Evolutionary conservation across 192 early-diverging fungal species (phyloP), one percentile per base, ranked within the genome.

Genomic region (Paraglomus occultum): DNA sequence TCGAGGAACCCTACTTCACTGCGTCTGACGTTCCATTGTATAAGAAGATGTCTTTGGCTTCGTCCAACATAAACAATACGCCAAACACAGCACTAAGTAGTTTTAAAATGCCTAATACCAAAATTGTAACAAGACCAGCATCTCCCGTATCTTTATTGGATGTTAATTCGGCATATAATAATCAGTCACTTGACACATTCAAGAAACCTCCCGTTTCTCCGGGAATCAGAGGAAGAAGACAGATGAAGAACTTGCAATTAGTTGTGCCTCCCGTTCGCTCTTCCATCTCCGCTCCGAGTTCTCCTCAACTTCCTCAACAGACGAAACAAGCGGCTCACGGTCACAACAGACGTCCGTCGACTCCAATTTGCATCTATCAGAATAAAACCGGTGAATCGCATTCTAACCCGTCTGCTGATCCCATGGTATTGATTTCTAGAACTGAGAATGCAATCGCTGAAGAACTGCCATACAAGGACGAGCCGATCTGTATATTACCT

Each of bases 401-500:
- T 17, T 51, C 49, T 18, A 17, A 39, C 52, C 12, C 6, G 39
- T 48, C 39, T 38, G 59, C 49, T n/a, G 64, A 66, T 39, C 64
- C 64, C 14, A 66, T 51, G 49, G 50, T 17, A 66, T 52, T 66
- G 42, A 66, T 66, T 6, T 66, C 64, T 39, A 66, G 46, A 31
- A 66, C 64, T 42, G 64, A 66, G 52, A 66, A 66, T 66, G 49
- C 47, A 20, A 66, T 66, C 14, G 76, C 73, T 4, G 73, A 59
- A 4, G 81, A 71, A 17, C 74, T 73, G 15, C 84, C 85, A 5
- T 89, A 89, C 43, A 83, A 68, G 3, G 40, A 73, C 10, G 84
- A 79, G 20, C 91, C 91, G 9, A 81, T 85, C 6, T 53, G 70
- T 18, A 87, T 93, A 20, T 71, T 93, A 48, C 83, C 84, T n/a